These are phyloP conservation scores for Podochytrium sp. DNA, from an alignment of 192 early-diverging fungal genomes.

Conservation along the genomic window DNA sequence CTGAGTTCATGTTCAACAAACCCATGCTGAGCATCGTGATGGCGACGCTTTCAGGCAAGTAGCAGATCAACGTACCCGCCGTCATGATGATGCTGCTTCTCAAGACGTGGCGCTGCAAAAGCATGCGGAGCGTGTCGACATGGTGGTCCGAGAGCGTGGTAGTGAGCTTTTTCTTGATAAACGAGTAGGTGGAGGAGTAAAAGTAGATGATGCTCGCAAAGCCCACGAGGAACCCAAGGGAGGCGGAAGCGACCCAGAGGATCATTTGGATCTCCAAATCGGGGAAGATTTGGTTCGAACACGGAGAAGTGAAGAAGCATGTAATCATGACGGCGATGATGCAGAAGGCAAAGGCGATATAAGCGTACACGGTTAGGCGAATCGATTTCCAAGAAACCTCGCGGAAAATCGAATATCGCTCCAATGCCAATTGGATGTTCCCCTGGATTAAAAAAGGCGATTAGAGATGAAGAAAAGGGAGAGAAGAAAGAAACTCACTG, in stretches of 20 bases:
- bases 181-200: neutral
- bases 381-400: neutral
- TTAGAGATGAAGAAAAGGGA: no score
- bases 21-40: neutral
- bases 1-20: neutral
- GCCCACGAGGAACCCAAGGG: neutral
- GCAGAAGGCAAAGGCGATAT: no score
- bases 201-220: neutral
- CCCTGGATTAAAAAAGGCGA: no score
- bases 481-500: no score
- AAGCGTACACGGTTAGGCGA: no score
- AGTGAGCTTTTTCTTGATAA: neutral
- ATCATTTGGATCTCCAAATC: neutral
- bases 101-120: slow-evolving; percentile 6
- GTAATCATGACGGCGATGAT: no score
- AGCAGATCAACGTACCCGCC: neutral
- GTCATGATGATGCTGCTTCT: neutral
- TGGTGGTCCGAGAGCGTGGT: neutral
- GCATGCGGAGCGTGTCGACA: neutral
- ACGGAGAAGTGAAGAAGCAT: no score
- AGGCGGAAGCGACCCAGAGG: neutral
- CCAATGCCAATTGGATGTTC: neutral
- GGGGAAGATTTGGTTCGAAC: neutral
- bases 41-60: neutral
- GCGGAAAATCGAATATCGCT: neutral